A percentile compares a stretch with the other conserved stretches of the same genome.
These are phyloP conservation scores for Leptodontidium sp. DNA, from an alignment of 2,329 filamentous ascomycete genomes.

Conservation along the genomic window DNA sequence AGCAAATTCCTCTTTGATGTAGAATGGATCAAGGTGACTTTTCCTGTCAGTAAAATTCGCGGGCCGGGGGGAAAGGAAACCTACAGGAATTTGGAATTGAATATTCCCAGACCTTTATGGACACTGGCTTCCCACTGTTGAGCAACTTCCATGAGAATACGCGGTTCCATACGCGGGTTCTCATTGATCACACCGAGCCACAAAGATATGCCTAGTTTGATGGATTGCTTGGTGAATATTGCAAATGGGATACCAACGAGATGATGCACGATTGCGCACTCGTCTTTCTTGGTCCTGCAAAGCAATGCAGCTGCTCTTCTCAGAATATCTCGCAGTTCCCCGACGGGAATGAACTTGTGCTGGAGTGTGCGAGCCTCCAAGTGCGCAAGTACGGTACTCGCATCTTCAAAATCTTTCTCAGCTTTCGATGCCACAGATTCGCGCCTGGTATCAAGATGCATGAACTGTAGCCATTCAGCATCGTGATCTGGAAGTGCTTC, in stretches of 20 bases:
- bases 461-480: conserved; percentile 68
- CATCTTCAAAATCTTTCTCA: conserved; percentile 64
- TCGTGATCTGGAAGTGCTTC: conserved; percentile 77
- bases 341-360: conserved; percentile 74
- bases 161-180: conserved; percentile 86
- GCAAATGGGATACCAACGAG: conserved; percentile 92
- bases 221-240: conserved; percentile 92
- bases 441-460: conserved; percentile 61
- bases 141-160: conserved; percentile 85
- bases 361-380: conserved; percentile 76
- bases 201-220: conserved; percentile 92
- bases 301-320: conserved; percentile 86
- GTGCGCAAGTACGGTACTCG: conserved; percentile 71
- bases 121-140: conserved; percentile 92
- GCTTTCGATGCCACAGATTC: conserved; percentile 52
- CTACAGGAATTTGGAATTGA: conserved; percentile 73
- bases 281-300: conserved; percentile 78
- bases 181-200: conserved; percentile 98
- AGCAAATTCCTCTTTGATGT: conserved; percentile 88
- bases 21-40: conserved; percentile 85
- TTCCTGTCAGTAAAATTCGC: conserved; percentile 43
- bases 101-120: conserved; percentile 79
- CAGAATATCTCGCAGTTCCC: conserved; percentile 81
- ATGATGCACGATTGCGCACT: conserved; percentile 82
- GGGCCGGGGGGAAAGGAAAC: conserved; percentile 40